Conservation (phyloP, 1,284 basidiomycete species). For the Rhodotorula sp. region DNA sequence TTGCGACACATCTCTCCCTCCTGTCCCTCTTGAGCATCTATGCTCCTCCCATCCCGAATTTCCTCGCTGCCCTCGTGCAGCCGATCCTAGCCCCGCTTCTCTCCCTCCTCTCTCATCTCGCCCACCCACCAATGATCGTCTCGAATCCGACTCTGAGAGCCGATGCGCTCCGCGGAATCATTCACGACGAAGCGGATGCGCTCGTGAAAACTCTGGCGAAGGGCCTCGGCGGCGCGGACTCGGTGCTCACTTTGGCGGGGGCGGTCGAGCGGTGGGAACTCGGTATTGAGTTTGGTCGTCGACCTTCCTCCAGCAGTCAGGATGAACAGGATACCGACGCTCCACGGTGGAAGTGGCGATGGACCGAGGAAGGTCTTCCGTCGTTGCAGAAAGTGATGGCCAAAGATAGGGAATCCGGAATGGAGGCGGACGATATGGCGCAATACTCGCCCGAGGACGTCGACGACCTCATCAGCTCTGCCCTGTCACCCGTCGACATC, state of each 20-base stretch:
- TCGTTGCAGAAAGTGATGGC: neutral
- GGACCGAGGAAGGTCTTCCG: conserved; percentile 47
- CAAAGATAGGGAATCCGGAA: neutral
- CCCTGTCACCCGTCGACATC: conserved; percentile 66
- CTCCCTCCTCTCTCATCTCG: conserved; percentile 60
- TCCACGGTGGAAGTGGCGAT: conserved; percentile 54
- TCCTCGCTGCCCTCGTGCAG: conserved; percentile 63
- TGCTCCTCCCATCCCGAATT: conserved; percentile 64
- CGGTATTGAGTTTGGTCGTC: conserved; percentile 41
- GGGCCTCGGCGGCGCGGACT: conserved; percentile 59
- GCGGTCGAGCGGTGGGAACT: conserved; percentile 58
- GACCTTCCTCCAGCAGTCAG: neutral
- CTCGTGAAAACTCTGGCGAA: conserved; percentile 71
- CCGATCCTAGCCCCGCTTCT: conserved; percentile 60
- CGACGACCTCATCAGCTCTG: conserved; percentile 43
- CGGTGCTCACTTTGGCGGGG: conserved; percentile 61
- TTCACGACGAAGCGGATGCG: conserved; percentile 61
- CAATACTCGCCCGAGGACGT: conserved; percentile 52
- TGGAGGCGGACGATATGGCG: neutral
- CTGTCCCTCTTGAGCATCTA: conserved; percentile 63
- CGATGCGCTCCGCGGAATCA: conserved; percentile 24
- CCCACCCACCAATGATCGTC: conserved; percentile 43
- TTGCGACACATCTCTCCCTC: conserved; percentile 44
- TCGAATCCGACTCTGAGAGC: conserved; percentile 51
- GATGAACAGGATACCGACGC: conserved; percentile 25